These are phyloP conservation scores for Diplodia corticola DNA, from an alignment of 2,329 filamentous ascomycete species.

Conservation along the genomic window DNA sequence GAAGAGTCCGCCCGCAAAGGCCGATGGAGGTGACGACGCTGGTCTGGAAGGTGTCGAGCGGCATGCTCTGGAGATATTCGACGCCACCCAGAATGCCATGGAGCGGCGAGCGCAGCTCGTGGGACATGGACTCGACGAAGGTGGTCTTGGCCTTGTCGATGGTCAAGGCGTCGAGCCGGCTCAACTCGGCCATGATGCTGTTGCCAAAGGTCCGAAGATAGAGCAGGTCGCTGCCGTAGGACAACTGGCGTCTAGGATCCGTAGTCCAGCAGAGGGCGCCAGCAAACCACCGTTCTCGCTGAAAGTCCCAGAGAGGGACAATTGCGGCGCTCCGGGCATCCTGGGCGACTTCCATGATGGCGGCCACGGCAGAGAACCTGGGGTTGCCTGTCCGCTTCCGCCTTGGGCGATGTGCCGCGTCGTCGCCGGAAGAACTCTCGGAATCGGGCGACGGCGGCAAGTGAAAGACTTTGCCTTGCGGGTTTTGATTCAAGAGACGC, in stretches of 20 bases:
- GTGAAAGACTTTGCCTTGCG: conserved; percentile 24
- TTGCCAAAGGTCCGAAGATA: conserved; percentile 40
- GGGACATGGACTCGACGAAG: conserved; percentile 45
- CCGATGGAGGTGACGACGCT: conserved; percentile 31
- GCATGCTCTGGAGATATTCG: conserved; percentile 25
- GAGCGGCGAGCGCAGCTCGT: conserved; percentile 31
- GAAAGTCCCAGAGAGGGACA: conserved; percentile 43
- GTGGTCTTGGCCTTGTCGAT: conserved; percentile 21
- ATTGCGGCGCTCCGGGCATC: conserved; percentile 40
- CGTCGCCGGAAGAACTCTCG: not conserved
- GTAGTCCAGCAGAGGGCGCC: conserved; percentile 40
- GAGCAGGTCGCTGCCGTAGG: conserved; percentile 40
- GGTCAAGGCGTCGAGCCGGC: not conserved
- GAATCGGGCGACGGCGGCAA: not conserved
- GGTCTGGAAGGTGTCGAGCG: not conserved
- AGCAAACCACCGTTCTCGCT: conserved; percentile 41
- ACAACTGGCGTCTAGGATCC: conserved; percentile 38
- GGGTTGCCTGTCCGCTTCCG: not conserved
- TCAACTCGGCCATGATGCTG: conserved; percentile 34
- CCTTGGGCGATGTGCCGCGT: not conserved
- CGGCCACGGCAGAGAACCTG: not conserved
- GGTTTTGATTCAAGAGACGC: conserved; percentile 15
- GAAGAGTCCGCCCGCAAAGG: conserved; percentile 43
- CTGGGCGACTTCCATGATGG: conserved; percentile 25
- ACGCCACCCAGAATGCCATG: conserved; percentile 6